Evolutionary conservation across 2,329 filamentous ascomycete species (phyloP).

Genomic region (Elsinoe necatrix): DNA sequence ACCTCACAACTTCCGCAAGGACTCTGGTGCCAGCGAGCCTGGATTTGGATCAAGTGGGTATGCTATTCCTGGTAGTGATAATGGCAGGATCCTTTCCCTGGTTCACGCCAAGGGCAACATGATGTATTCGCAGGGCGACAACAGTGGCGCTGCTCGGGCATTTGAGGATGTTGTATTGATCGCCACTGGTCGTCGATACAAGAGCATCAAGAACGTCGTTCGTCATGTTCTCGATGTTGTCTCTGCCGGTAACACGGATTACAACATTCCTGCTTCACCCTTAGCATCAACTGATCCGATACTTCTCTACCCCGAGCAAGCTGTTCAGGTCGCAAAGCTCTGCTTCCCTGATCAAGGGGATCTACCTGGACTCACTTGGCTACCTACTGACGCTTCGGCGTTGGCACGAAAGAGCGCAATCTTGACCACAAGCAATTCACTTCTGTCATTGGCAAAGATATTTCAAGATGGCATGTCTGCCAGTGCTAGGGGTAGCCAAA

Average conservation of each 20-base stretch:
- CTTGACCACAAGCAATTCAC: conserved; percentile 89
- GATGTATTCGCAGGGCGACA: conserved; percentile 82
- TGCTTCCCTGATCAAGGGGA: conserved; percentile 71
- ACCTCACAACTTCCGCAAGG: conserved; percentile 19
- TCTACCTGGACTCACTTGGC: conserved; percentile 68
- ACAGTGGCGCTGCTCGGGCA: conserved; percentile 68
- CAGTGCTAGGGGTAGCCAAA: conserved; percentile 40
- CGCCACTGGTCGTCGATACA: conserved; percentile 62
- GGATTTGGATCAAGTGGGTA: conserved; percentile 76
- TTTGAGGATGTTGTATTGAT: conserved; percentile 95
- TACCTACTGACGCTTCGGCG: conserved; percentile 50
- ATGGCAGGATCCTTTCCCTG: conserved; percentile 84
- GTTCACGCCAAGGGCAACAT: conserved; percentile 98
- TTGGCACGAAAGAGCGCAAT: conserved; percentile 69
- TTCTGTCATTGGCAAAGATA: conserved; percentile 92
- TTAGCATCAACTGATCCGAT: conserved; percentile 51
- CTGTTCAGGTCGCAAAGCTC: conserved; percentile 70
- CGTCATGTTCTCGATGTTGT: conserved; percentile 66
- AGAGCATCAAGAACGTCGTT: conserved; percentile 70
- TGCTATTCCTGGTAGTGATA: conserved; percentile 73
- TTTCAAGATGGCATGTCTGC: conserved; percentile 93
- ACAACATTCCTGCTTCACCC: conserved; percentile 20
- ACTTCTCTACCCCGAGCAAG: conserved; percentile 72
- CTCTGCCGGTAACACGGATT: conserved; percentile 28
- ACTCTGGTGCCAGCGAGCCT: conserved; percentile 36